These are phyloP conservation scores for Myxozyma monticola DNA, from an alignment of 805 yeast species.

Conservation along the genomic window DNA sequence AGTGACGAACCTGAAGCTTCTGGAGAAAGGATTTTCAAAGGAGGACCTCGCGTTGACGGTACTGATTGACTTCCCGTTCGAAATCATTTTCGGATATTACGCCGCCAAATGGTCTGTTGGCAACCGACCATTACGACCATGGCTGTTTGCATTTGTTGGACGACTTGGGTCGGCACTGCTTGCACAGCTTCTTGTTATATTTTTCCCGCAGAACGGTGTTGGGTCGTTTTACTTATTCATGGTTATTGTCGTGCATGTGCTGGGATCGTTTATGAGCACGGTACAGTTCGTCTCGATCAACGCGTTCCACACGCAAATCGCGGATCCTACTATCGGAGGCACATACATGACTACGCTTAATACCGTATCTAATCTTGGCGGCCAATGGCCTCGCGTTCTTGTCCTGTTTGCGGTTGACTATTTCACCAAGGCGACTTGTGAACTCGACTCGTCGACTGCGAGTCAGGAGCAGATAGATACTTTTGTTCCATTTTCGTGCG, in stretches of 20 bases:
- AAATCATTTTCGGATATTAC: conserved; percentile 89
- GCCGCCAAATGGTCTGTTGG: conserved; percentile 95
- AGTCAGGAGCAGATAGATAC: conserved; percentile 22
- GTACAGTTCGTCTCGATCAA: conserved; percentile 92
- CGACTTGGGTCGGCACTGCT: conserved; percentile 70
- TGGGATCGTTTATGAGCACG: conserved; percentile 90
- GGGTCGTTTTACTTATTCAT: conserved; percentile 62
- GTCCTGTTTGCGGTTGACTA: conserved; percentile 77
- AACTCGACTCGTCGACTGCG: conserved; percentile 28
- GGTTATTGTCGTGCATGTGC: conserved; percentile 77
- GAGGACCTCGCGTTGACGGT: conserved; percentile 94
- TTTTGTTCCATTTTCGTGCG: conserved; percentile 38
- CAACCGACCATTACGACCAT: conserved; percentile 66
- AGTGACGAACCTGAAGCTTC: conserved; percentile 85
- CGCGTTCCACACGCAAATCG: conserved; percentile 92
- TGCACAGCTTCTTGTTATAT: conserved; percentile 70
- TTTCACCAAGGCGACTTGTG: conserved; percentile 68
- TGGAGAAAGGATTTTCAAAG: conserved; percentile 88
- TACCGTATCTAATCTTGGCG: conserved; percentile 90
- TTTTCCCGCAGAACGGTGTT: conserved; percentile 60
- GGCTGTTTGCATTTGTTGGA: conserved; percentile 87
- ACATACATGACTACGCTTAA: conserved; percentile 96
- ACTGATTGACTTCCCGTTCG: conserved; percentile 92
- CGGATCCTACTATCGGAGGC: conserved; percentile 95
- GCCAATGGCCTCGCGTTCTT: conserved; percentile 94